phyloP scores from a whole-genome alignment of 371 early-diverging fungal species.

The Mucor plumbeus region DNA sequence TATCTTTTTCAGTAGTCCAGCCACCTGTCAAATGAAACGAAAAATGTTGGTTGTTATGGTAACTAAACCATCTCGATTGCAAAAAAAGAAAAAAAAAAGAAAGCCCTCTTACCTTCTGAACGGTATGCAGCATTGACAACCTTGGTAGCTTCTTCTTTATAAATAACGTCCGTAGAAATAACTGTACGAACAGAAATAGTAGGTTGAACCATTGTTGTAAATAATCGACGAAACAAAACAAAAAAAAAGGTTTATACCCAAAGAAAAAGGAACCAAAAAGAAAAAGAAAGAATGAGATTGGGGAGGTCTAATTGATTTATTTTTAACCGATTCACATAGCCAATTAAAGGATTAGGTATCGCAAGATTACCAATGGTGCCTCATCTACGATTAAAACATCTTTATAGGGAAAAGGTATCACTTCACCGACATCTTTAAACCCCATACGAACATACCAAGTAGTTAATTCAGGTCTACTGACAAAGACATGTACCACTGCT shows the following conservation, averaged over 20 bases:
- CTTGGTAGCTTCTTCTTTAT: constrained; percentile 6
- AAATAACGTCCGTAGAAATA: constrained; percentile 10
- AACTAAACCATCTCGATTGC: neutral
- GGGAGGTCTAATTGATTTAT: too few relatives aligned
- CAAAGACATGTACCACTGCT: constrained; percentile 41
- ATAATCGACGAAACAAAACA: constrained; percentile 3
- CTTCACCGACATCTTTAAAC: constrained; percentile 50
- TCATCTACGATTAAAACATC: constrained; percentile 11
- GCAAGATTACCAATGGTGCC: constrained; percentile 14
- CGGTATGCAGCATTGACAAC: constrained; percentile 32
- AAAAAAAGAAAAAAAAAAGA: neutral
- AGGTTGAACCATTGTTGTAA: constrained; percentile 23
- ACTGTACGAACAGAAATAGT: constrained; percentile 24
- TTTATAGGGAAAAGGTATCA: constrained; percentile 26
- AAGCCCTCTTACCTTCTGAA: constrained; percentile 20
- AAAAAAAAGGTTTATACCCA: neutral
- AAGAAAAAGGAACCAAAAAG: neutral
- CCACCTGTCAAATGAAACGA: constrained; percentile 28
- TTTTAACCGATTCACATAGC: neutral
- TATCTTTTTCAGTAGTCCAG: constrained; percentile 50
- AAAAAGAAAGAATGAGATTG: neutral
- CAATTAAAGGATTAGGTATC: constrained; percentile 13
- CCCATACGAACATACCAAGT: constrained; percentile 56
- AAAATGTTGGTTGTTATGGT: neutral
- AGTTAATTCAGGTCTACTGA: constrained; percentile 47